These are phyloP conservation scores for Trichosanthes cucumerina DNA, from an alignment of 306 rosid species.

Conservation along the genomic window DNA sequence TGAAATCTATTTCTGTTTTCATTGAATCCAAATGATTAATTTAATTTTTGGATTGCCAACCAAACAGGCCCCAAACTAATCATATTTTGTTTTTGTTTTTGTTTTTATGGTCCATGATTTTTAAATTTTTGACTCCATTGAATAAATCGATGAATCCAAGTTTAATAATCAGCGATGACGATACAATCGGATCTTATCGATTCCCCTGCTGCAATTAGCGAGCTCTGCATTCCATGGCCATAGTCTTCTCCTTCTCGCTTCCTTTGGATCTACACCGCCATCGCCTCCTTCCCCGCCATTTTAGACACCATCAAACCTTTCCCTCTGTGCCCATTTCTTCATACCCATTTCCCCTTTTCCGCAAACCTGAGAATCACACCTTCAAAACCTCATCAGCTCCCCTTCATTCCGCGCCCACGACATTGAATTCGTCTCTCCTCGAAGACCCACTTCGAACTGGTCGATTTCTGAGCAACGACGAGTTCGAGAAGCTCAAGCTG, in stretches of 20 bases:
- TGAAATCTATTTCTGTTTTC: no score
- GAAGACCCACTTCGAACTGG: slow-evolving; percentile 47
- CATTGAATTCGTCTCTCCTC: slow-evolving; percentile 17
- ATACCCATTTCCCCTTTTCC: slow-evolving; percentile 20
- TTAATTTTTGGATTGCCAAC: no score
- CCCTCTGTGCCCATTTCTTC: slow-evolving; percentile 14
- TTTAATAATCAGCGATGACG: not conserved
- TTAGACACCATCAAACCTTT: slow-evolving; percentile 21
- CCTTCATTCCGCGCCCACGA: slow-evolving; percentile 15
- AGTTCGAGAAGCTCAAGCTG: slow-evolving; percentile 38
- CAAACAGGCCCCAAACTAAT: no score
- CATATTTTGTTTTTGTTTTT: not conserved
- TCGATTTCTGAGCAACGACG: slow-evolving; percentile 49
- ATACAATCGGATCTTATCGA: slow-evolving; percentile 1
- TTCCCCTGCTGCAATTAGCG: not conserved
- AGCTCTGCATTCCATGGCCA: slow-evolving; percentile 42
- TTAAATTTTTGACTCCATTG: not conserved
- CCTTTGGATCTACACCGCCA: slow-evolving; percentile 36
- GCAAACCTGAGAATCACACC: slow-evolving; percentile 5
- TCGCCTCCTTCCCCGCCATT: slow-evolving; percentile 14
- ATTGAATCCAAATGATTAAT: no score
- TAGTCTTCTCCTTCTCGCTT: slow-evolving; percentile 35
- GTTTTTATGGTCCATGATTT: not conserved
- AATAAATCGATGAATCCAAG: not conserved
- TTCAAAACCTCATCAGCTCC: slow-evolving; percentile 45